Percentiles rank a stretch among this genome's conserved stretches.
Evolutionary conservation across 139 green algal species (phyloP).

Genomic region (Microglena sp.): DNA sequence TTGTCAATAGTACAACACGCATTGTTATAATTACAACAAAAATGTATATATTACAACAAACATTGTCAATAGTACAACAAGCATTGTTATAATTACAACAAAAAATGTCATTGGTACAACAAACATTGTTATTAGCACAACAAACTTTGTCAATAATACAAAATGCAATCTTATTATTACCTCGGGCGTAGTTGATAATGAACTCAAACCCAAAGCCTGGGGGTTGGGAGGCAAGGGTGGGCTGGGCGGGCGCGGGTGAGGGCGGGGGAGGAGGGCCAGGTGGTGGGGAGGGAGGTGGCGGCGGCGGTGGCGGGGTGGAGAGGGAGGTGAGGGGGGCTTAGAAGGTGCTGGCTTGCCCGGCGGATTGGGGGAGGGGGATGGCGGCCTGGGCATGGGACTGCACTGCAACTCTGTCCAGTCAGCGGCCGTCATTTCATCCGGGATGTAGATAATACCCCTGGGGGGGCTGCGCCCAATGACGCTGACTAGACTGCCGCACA

Average conservation of each 20-base stretch:
- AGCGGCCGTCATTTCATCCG: not conserved
- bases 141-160: too few species aligned
- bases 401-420: constrained; percentile 6
- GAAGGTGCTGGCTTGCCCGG: not conserved
- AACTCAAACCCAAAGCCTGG: not conserved
- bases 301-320: not conserved
- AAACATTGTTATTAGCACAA: too few species aligned
- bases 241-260: too few species aligned
- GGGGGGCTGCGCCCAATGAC: constrained; percentile 5
- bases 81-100: too few species aligned
- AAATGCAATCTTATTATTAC: too few species aligned
- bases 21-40: too few species aligned
- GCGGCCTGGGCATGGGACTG: not conserved
- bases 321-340: not conserved
- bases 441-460: constrained; percentile 3
- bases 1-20: too few species aligned
- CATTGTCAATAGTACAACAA: too few species aligned
- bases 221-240: not conserved
- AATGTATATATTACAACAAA: too few species aligned
- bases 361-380: not conserved
- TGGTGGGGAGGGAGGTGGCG: too few species aligned
- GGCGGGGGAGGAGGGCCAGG: not conserved
- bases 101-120: too few species aligned
- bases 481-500: constrained; percentile 7
- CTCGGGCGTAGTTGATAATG: constrained; percentile 6